phyloP scores from a whole-genome alignment of 305 asterid genomes.

The Solanum aculeatissimum region DNA sequence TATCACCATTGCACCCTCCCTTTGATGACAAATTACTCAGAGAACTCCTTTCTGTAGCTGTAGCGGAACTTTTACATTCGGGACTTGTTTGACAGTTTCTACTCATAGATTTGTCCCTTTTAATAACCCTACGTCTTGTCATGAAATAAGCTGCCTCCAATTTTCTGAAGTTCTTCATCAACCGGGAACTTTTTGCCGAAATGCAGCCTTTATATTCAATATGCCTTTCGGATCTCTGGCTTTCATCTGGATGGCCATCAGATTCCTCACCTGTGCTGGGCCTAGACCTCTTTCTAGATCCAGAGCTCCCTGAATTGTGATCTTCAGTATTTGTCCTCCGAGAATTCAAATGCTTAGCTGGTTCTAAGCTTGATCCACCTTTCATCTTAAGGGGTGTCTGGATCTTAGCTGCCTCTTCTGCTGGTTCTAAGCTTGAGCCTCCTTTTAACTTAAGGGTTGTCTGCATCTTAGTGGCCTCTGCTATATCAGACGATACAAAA shows the following conservation, averaged over 20 bases:
- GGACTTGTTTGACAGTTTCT: conserved; percentile 42
- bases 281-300: conserved; percentile 66
- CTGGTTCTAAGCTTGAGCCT: conserved; percentile 22
- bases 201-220: conserved; percentile 26
- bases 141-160: conserved; percentile 81
- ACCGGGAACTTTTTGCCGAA: conserved; percentile 46
- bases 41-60: conserved; percentile 70
- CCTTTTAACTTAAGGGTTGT: conserved; percentile 38
- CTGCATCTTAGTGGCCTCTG: conserved; percentile 65
- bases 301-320: conserved; percentile 48
- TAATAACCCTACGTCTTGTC: conserved; percentile 45
- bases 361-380: conserved; percentile 31
- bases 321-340: conserved; percentile 25
- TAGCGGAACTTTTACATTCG: conserved; percentile 41
- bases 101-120: conserved; percentile 23
- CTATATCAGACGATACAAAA: conserved; percentile 63
- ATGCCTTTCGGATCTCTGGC: conserved; percentile 22
- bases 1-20: conserved; percentile 33
- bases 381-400: conserved; percentile 40
- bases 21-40: conserved; percentile 55
- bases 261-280: conserved; percentile 38
- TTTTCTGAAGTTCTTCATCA: conserved; percentile 76
- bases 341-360: conserved; percentile 18
- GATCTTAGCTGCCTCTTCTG: conserved; percentile 60
- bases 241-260: conserved; percentile 19